Conservation (phyloP, 163 green algal genomes). For the Trebouxia gelatinosa region DNA sequence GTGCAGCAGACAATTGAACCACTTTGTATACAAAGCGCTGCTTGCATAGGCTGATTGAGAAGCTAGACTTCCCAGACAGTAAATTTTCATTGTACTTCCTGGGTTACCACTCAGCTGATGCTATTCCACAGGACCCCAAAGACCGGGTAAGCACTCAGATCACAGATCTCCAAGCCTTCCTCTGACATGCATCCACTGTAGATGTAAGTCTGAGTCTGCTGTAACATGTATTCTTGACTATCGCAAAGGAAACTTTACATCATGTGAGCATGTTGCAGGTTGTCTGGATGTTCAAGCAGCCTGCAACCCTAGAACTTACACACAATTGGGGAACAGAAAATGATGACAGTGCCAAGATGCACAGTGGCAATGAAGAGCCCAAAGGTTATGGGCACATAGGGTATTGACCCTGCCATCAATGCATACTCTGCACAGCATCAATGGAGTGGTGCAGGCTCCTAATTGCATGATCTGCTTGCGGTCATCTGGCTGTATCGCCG, state of each 20-base stretch:
- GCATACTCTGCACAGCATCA: no score
- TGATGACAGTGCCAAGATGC: slow-evolving; percentile 69
- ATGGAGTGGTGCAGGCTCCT: no score
- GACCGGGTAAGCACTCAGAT: slow-evolving; percentile 59
- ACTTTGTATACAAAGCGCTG: no score
- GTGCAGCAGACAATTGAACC: no score
- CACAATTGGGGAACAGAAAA: slow-evolving; percentile 85
- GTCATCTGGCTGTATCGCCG: no score
- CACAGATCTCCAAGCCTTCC: no score
- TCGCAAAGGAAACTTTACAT: no score
- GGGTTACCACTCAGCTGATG: slow-evolving; percentile 39
- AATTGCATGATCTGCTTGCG: no score
- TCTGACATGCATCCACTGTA: no score
- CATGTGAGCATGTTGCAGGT: slow-evolving; percentile 35
- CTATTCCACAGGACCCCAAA: slow-evolving; percentile 68
- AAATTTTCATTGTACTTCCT: slow-evolving; percentile 77
- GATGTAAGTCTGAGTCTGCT: no score
- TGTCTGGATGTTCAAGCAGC: slow-evolving; percentile 70
- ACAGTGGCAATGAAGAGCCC: slow-evolving; percentile 87
- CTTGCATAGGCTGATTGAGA: slow-evolving; percentile 73
- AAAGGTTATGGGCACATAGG: slow-evolving; percentile 72
- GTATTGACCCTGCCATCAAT: slow-evolving; percentile 1
- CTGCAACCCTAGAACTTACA: slow-evolving; percentile 78
- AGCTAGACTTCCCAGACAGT: slow-evolving; percentile 87
- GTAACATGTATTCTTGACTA: no score